These are phyloP conservation scores for Inosperma sp. DNA, from an alignment of 768 basidiomycete species.

Conservation along the genomic window DNA sequence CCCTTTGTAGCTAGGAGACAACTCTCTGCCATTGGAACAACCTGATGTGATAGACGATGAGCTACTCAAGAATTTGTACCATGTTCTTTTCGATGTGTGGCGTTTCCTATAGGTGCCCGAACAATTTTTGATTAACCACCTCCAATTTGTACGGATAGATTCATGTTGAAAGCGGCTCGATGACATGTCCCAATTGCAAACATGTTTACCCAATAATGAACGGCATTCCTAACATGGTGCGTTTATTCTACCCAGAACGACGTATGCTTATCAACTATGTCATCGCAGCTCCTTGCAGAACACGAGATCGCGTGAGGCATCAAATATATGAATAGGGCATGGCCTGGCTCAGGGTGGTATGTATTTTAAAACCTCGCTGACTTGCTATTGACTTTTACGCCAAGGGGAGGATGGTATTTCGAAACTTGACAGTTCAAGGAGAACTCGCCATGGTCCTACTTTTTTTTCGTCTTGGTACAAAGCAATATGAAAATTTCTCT, in stretches of 20 bases:
- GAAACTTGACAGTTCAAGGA: no score
- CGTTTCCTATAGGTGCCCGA: background rate
- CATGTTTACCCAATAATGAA: slow-evolving; percentile 88
- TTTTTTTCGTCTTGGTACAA: no score
- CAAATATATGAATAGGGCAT: no score
- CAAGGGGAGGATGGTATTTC: no score
- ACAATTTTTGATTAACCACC: background rate
- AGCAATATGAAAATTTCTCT: no score
- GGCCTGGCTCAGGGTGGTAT: no score
- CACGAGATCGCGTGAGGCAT: slow-evolving; percentile 69
- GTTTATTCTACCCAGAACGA: slow-evolving; percentile 10
- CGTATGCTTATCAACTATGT: slow-evolving; percentile 1
- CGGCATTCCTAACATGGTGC: slow-evolving; percentile 98
- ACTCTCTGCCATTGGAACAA: slow-evolving; percentile 67
- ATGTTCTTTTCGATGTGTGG: slow-evolving; percentile 85
- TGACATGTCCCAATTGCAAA: slow-evolving; percentile 90
- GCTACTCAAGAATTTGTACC: slow-evolving; percentile 77
- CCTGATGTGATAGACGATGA: slow-evolving; percentile 80
- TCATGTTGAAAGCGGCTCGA: slow-evolving; percentile 84
- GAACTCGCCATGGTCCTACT: no score
- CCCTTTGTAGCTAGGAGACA: slow-evolving; percentile 91
- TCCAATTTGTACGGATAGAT: slow-evolving; percentile 65
- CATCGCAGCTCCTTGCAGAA: slow-evolving; percentile 77
- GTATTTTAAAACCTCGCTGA: no score
- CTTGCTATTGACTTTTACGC: no score